Evolutionary conservation across 441 rosid genomes (phyloP).

Genomic region (Melastoma candidum): DNA sequence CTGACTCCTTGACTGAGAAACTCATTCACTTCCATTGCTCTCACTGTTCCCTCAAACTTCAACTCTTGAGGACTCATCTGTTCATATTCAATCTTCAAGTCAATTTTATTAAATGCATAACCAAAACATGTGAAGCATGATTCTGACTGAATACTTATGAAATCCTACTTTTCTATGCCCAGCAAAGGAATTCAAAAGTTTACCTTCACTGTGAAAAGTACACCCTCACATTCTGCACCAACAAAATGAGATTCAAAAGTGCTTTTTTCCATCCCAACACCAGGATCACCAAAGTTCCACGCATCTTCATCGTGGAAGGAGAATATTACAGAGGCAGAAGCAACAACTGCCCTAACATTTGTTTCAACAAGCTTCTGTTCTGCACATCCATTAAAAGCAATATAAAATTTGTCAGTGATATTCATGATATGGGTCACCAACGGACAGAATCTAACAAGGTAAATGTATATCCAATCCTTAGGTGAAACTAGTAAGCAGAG

Average conservation of each 20-base stretch:
- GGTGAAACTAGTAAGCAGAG: neutral
- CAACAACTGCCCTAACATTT: slow-evolving; percentile 44
- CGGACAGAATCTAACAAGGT: too few species aligned
- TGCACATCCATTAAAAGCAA: slow-evolving; percentile 24
- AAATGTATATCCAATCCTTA: too few species aligned
- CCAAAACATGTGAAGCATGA: slow-evolving; percentile 1
- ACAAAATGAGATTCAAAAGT: too few species aligned
- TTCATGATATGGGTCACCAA: too few species aligned
- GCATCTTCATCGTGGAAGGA: slow-evolving; percentile 60
- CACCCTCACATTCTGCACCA: slow-evolving; percentile 10
- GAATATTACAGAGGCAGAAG: slow-evolving; percentile 61
- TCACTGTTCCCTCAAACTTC: slow-evolving; percentile 64
- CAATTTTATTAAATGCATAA: slow-evolving; percentile 16
- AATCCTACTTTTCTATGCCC: too few species aligned
- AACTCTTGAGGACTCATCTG: slow-evolving; percentile 74
- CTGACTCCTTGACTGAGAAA: slow-evolving; percentile 28
- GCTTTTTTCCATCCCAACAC: too few species aligned
- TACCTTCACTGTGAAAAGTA: neutral
- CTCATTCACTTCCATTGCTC: slow-evolving; percentile 55
- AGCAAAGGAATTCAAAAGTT: too few species aligned
- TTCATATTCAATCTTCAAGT: slow-evolving; percentile 35
- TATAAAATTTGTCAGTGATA: neutral
- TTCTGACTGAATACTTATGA: too few species aligned
- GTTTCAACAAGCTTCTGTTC: slow-evolving; percentile 85
- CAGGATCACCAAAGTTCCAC: slow-evolving; percentile 15